Conservation (phyloP, 1,284 basidiomycete genomes). For the Puccinia novopanici region DNA sequence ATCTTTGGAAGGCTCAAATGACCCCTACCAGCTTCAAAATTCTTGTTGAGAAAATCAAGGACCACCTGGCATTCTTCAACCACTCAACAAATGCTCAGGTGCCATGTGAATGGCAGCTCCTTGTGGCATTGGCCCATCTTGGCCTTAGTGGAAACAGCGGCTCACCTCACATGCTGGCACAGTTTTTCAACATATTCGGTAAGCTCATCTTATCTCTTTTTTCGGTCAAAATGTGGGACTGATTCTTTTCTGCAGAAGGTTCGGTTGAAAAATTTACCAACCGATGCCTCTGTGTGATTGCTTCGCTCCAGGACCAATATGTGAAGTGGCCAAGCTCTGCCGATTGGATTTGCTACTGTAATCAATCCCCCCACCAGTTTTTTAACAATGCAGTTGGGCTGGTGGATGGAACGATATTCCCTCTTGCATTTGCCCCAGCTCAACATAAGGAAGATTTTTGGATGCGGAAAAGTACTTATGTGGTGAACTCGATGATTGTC, state of each 20-base stretch:
- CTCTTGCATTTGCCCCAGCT: not conserved
- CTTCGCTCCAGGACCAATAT: not conserved
- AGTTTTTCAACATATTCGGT: conserved; percentile 15
- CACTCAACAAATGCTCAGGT: not conserved
- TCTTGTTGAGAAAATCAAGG: not conserved
- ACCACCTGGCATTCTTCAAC: not conserved
- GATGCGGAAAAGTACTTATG: not conserved
- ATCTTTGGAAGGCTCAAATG: not conserved
- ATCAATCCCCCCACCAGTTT: not conserved
- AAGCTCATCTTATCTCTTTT: not conserved
- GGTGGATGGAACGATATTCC: conserved; percentile 9
- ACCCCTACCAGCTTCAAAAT: not conserved
- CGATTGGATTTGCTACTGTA: too few relatives aligned
- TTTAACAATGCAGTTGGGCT: conserved; percentile 21
- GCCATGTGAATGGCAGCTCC: conserved; percentile 5
- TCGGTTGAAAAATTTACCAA: conserved; percentile 15
- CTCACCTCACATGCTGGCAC: not conserved
- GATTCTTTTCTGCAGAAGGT: not conserved
- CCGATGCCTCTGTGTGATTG: conserved; percentile 1
- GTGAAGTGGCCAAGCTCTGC: not conserved
- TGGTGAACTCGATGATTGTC: conserved; percentile 6
- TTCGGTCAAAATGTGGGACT: not conserved
- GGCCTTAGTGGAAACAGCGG: conserved; percentile 18
- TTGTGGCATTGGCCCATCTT: not conserved
- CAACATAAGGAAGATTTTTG: conserved; percentile 19